Evolutionary conservation across 345 rosid genomes (phyloP), one percentile per base, ranked within the genome.

Genomic region (Odontarrhena argentea): DNA sequence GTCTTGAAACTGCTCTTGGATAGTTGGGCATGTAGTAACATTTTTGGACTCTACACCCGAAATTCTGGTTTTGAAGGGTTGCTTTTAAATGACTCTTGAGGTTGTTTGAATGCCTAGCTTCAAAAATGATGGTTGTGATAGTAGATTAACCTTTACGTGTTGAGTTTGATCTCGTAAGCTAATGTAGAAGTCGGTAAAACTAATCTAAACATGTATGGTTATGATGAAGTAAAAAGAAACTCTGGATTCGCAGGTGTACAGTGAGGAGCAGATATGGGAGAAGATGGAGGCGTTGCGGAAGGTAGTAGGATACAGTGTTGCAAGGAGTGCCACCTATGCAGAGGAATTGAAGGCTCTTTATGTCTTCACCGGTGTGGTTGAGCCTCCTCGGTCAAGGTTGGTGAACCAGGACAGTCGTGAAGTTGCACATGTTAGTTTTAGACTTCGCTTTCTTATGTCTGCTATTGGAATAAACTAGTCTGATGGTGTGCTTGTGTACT

Each of bases 311-410:
- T 87, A 85, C 53, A 78, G 74, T 62, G 82, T 74, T 41, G 71
- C 81, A 38, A 70, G 55, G 9, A 70, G 74, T 25, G 76, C 66
- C 8, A 81, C 81, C 0, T 85, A 74, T 65, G 38, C 71, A 2
- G 91, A 83, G 71, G 98, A 90, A 65, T 63, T 90, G 8, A 81
- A 79, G 58, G 86, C 87, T n/a, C 83, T 93, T 9, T 90, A 83
- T 67, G 49, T 83, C 11, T 86, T 90, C 74, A 84, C 89, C 0
- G 97, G 97, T 28, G 80, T 86, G 8, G 80, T 88, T 3, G 80
- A 85, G 68, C 91, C 87, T 2, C 85, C 89, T 69, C 82, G 1
- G 68, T 81, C 63, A 67, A 75, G 60, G 73, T 84, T 46, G 66
- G 65, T 32, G 36, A 11, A 65, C 76, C 63, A 53, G 22, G 40